These are phyloP conservation scores for Calcarisporium arbuscula DNA, from an alignment of 2,329 filamentous ascomycete genomes.

Conservation along the genomic window DNA sequence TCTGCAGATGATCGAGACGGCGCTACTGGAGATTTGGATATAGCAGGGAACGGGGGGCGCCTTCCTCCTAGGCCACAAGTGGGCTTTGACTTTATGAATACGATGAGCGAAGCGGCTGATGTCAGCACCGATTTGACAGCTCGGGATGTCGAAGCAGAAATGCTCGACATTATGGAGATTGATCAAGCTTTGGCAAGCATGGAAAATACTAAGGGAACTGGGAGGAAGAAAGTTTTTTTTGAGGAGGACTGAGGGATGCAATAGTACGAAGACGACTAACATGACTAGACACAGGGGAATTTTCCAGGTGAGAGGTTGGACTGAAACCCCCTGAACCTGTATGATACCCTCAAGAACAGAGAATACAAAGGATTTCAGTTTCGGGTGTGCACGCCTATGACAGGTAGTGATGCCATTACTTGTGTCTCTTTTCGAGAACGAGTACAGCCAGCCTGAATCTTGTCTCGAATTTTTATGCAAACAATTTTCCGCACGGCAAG, in stretches of 20 bases:
- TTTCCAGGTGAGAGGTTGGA: too few relatives aligned
- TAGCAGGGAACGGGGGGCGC: slow-evolving; percentile 16
- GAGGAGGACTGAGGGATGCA: slow-evolving; percentile 28
- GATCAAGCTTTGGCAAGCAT: slow-evolving; percentile 52
- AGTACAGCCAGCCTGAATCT: too few relatives aligned
- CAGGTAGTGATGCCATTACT: too few relatives aligned
- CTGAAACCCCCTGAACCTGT: too few relatives aligned
- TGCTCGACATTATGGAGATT: slow-evolving; percentile 61
- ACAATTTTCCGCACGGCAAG: slow-evolving; percentile 62
- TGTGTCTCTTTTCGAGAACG: slow-evolving; percentile 3
- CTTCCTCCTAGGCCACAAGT: slow-evolving; percentile 23
- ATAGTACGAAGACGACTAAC: slow-evolving; percentile 5
- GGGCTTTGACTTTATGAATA: slow-evolving; percentile 45
- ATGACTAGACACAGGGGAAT: too few relatives aligned
- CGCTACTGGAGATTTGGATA: slow-evolving; percentile 9
- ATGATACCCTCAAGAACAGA: too few relatives aligned
- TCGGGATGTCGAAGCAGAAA: slow-evolving; percentile 51
- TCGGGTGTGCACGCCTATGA: too few relatives aligned
- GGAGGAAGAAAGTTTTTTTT: slow-evolving; percentile 47
- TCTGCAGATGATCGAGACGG: slow-evolving; percentile 21
- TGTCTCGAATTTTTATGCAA: too few relatives aligned
- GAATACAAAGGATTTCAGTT: too few relatives aligned
- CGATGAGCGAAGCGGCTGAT: slow-evolving; percentile 47
- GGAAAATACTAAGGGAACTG: slow-evolving; percentile 41
- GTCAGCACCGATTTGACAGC: slow-evolving; percentile 40